Evolutionary conservation across 352 stramenopile species (phyloP), one percentile per base, ranked within the genome.

Genomic region (Phytophthora palmivora): DNA sequence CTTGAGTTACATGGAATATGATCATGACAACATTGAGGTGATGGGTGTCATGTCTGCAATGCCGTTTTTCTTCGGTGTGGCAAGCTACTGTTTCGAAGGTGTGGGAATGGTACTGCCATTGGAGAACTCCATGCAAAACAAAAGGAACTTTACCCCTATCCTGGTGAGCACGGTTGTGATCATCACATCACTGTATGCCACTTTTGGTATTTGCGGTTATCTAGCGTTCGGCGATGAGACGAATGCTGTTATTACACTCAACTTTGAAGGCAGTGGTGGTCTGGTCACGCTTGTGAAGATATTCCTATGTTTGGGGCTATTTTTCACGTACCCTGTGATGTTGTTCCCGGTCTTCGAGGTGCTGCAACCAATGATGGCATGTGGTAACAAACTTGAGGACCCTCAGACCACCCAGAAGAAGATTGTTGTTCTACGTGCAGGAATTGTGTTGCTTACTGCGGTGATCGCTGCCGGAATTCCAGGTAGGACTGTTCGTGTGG

Each of bases 311-410:
- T 66, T 90, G 9, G 92, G 85, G 1, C 74, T 98, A 2, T 97
- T 97, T 67, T 90, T 97, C 47, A 97, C 92, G 39, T 97, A 97
- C 56, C 92, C 92, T 4, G 79, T 98, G 19, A 97, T 97, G 92
- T 87, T 98, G 58, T 97, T 97, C 69, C 92, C 91, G 0, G 88
- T 97, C 7, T 95, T 94, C 63, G 86, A 87, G n/a, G 71, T 93
- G n/a, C 53, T 92, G 1, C 54, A 84, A 22, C 68, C 76, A 18
- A 42, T 80, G 19, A 11, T 88, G 6, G 22, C 26, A 4, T 64
- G 54, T 32, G 49, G 54, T 18, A 69, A 78, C 38, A 72, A 70
- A 18, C 5, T 70, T 14, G 59, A 68, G 8, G 15, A 43, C 0
- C 22, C 50, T 0, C 45, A 58, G 22, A 36, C 38, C 6, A 75